Evolutionary conservation across 2,329 filamentous ascomycete genomes (phyloP).

Genomic region (Aureobasidium zeae): DNA sequence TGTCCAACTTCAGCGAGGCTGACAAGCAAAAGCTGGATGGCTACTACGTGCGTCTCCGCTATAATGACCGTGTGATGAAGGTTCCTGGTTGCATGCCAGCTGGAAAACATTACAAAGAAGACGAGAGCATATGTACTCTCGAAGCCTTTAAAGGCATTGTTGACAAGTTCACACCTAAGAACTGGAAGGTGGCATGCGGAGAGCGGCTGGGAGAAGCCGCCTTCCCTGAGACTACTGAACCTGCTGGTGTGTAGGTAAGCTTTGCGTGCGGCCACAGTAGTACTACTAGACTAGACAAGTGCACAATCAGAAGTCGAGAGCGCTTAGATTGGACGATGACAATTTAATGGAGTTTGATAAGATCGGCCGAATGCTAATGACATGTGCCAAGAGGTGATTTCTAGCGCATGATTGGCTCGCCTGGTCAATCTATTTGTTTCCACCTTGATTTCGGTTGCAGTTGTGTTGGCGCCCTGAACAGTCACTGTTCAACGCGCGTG

Average conservation of each 20-base stretch:
- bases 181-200: slow-evolving; percentile 62
- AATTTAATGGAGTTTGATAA: background rate
- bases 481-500: no score
- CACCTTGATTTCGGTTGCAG: slow-evolving; percentile 9
- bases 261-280: no score
- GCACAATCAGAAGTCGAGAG: background rate
- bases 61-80: slow-evolving; percentile 75
- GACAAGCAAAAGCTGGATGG: slow-evolving; percentile 56
- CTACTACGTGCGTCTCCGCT: slow-evolving; percentile 83
- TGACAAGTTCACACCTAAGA: slow-evolving; percentile 74
- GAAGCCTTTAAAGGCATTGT: slow-evolving; percentile 87
- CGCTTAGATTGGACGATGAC: background rate
- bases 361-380: background rate
- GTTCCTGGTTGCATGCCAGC: slow-evolving; percentile 69
- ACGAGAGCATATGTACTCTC: slow-evolving; percentile 84
- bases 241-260: slow-evolving; percentile 12
- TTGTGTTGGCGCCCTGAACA: slow-evolving; percentile 4
- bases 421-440: no score
- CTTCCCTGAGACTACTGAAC: slow-evolving; percentile 34
- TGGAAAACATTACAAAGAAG: slow-evolving; percentile 77
- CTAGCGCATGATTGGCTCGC: background rate
- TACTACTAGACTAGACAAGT: background rate
- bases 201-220: slow-evolving; percentile 47
- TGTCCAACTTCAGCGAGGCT: slow-evolving; percentile 44
- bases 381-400: slow-evolving; percentile 4